phyloP scores from a whole-genome alignment of 148 eudicot species.

The Linanthus parryae region DNA sequence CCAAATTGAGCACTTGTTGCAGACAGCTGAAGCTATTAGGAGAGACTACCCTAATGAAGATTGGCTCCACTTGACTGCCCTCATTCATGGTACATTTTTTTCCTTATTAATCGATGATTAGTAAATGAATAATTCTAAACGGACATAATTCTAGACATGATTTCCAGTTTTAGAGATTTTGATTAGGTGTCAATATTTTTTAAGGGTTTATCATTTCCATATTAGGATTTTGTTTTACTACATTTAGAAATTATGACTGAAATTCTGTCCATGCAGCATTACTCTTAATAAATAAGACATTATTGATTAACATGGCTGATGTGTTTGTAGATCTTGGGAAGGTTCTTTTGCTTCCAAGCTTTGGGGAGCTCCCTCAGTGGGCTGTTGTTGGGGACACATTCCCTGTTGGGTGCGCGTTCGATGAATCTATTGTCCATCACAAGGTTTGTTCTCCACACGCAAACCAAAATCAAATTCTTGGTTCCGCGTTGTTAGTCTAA shows the following conservation, averaged over 20 bases:
- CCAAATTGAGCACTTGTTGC: constrained; percentile 86
- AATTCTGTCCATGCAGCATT: background rate
- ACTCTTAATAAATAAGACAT: too few relatives aligned
- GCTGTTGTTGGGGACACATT: constrained; percentile 92
- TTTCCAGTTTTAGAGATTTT: background rate
- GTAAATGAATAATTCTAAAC: background rate
- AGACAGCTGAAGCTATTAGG: constrained; percentile 84
- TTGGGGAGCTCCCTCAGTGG: constrained; percentile 91
- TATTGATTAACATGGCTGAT: constrained; percentile 2
- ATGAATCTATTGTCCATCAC: constrained; percentile 72
- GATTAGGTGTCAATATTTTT: background rate
- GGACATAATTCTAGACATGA: background rate
- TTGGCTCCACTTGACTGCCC: constrained; percentile 93
- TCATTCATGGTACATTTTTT: constrained; percentile 53
- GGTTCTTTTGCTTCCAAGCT: constrained; percentile 77
- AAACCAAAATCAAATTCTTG: background rate
- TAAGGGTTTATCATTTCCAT: background rate
- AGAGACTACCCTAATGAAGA: constrained; percentile 83
- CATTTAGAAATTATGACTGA: background rate
- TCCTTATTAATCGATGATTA: background rate
- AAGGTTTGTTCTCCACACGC: constrained; percentile 46
- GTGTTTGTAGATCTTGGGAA: constrained; percentile 70
- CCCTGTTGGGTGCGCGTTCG: constrained; percentile 91
- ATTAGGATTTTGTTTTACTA: background rate
- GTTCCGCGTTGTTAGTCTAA: background rate